phyloP scores from a whole-genome alignment of 495 filamentous ascomycete species.

The Tricharina praecox region DNA sequence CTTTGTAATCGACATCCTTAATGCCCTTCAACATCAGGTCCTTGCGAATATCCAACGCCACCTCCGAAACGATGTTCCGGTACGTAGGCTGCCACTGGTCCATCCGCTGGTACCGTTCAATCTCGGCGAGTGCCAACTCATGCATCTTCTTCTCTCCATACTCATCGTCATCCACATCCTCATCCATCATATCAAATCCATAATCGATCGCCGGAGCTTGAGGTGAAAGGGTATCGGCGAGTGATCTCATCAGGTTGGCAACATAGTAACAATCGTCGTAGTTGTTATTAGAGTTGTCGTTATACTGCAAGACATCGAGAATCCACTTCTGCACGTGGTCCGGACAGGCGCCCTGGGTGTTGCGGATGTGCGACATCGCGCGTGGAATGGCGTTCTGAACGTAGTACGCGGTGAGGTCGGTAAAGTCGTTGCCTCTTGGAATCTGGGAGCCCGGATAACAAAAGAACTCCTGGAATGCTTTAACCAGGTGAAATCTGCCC shows the following conservation, averaged over 20 bases:
- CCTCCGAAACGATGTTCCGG: constrained; percentile 74
- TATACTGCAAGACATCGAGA: constrained; percentile 73
- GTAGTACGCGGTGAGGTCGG: constrained; percentile 60
- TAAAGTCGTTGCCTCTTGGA: constrained; percentile 77
- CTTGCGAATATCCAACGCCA: constrained; percentile 41
- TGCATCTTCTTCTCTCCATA: constrained; percentile 5
- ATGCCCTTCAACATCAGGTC: constrained; percentile 23
- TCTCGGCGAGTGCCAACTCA: constrained; percentile 45
- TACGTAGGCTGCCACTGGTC: constrained; percentile 87
- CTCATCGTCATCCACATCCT: constrained; percentile 6
- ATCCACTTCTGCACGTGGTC: constrained; percentile 59
- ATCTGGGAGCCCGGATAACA: constrained; percentile 57
- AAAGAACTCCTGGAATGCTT: constrained; percentile 73
- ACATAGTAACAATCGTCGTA: constrained; percentile 81
- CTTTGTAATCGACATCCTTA: constrained; percentile 29
- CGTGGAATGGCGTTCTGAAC: constrained; percentile 65
- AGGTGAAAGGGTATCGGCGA: constrained; percentile 49
- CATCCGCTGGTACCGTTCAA: constrained; percentile 77
- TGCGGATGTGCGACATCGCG: constrained; percentile 61
- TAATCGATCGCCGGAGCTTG: constrained; percentile 24
- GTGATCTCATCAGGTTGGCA: constrained; percentile 57
- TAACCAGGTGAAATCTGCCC: constrained; percentile 66
- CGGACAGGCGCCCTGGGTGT: constrained; percentile 59
- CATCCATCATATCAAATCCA: constrained; percentile 30
- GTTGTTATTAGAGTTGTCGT: constrained; percentile 77